Base-by-base conservation (phyloP, 2,329 filamentous ascomycete species). In the Exophiala aquamarina region DNA sequence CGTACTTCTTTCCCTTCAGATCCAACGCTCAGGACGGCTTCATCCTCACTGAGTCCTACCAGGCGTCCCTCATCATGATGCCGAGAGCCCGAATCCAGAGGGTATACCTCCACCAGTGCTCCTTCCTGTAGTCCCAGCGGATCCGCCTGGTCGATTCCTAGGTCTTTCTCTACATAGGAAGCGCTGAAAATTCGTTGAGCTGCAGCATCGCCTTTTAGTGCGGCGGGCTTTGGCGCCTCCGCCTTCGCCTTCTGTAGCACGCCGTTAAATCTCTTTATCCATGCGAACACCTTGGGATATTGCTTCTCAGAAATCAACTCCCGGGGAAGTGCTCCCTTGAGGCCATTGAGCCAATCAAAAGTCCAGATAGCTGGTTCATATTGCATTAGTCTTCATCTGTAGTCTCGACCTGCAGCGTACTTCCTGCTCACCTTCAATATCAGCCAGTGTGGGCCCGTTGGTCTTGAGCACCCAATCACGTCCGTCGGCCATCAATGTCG, bases 281-380 rank as follows among this genome's bases (percentile, higher is more conserved):
- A 89, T 1, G 77, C 76, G 60, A 79, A 84, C 0, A 81, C 76
- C 47, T 70, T 75, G 0, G 84, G 85, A 57, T 79, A 86, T 31
- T 66, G 67, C 14, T 64, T 63, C 11, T 69, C 60, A 2, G 76
- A 77, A 52, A 88, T 74, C 5, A 73, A 58, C 15, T 76, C 70
- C 39, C 67, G 48, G 3, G 79, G 76, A 37, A 87, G 70, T 11
- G 77, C 76, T 3, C 76, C 76, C 10, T 75, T 75, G 37, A 87
- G 68, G 9, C 66, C 68, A 2, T 66, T 63, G 2, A 87, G 65
- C 86, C 86, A 89, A 63, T 84, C 76, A 55, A 89, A 75, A 0
- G 78, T 74, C 82, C 82, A 88, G 10, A 85, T 68, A 34, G 77
- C 72, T 76, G 47, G 38, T 33, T 48, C 15, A 49, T 43, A 40